Base-by-base conservation (phyloP, 2,329 filamentous ascomycete genomes). In the Neocucurbitaria cava region DNA sequence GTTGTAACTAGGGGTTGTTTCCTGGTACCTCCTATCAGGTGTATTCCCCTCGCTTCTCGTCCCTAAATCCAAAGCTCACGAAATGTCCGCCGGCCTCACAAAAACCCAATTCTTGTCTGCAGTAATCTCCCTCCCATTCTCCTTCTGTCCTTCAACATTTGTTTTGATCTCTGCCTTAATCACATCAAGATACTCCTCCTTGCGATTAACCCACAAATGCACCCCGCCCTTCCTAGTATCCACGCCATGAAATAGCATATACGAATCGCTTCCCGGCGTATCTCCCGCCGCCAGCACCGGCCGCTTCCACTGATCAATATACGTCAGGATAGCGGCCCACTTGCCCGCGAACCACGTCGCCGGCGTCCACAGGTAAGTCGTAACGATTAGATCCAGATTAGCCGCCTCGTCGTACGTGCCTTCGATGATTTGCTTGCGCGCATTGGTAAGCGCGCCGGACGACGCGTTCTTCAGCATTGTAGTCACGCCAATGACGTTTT, bases 31-130 rank as follows among this genome's bases (percentile, higher is more conserved):
- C 5, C 24, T 26, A 26, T 9, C 9, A 5, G 24, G 9, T 26
- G 1, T 26, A 5, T 26, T 26, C 24, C 24, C 24, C 24, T 5
- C 5, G 9, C 5, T 9, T 26, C 24, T 26, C 5, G 24, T 9
- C 5, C 24, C 5, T 5, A 26, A 9, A 31, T 7, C 30, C 13
- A 10, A 8, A 26, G 41, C 24, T 42, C 57, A 71, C 49, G 65
- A 46, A n/a, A 72, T 72, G 28, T 72, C 68, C 31, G 56, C 57
- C 4, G 68, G 65, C 52, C 59, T 64, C 17, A 72, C 69, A 40
- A 70, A 52, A 15, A 72, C 59, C 69, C 69, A 72, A 33, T 70
- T 70, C 50, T 69, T 70, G 24, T 72, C 68, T 5, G 69, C 68
- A 1, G 65, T 69, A 18, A 70, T 62, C 42, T 68, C 64, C 42